phyloP scores from a whole-genome alignment of 1,284 basidiomycete species.

The Mycena citricolor region DNA sequence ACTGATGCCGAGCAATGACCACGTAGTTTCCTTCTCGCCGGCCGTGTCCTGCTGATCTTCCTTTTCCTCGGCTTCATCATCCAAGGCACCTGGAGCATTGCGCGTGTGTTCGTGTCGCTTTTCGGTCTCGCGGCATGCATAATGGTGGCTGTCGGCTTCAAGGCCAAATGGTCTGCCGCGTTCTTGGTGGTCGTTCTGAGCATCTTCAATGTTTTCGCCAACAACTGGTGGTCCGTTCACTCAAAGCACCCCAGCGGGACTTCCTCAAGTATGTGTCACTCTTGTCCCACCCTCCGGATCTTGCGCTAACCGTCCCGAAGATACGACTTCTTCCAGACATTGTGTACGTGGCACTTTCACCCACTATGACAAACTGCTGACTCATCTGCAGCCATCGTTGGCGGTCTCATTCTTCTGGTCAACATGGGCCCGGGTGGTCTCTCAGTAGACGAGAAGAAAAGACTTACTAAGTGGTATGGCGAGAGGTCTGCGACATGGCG shows the following conservation, averaged over 20 bases:
- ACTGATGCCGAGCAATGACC: no score
- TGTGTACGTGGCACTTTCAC: constrained; percentile 58
- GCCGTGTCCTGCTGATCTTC: constrained; percentile 97
- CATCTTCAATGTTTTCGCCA: constrained; percentile 96
- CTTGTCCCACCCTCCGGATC: constrained; percentile 41
- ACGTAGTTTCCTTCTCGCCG: constrained; percentile 90
- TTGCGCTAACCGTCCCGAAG: constrained; percentile 37
- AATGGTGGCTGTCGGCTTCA: constrained; percentile 99
- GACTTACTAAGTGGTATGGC: constrained; percentile 66
- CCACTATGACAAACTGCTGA: constrained; percentile 4
- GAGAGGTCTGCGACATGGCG: no score
- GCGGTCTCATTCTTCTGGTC: constrained; percentile 93
- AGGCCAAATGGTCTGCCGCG: constrained; percentile 98
- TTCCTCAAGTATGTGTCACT: constrained; percentile 95
- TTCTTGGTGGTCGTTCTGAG: constrained; percentile 94
- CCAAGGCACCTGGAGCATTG: constrained; percentile 88
- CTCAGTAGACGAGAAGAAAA: constrained; percentile 99
- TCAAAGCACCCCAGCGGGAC: constrained; percentile 92
- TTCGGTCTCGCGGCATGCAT: constrained; percentile 89
- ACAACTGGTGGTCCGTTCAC: constrained; percentile 99
- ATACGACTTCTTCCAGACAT: constrained; percentile 93
- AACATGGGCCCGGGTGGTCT: constrained; percentile 98
- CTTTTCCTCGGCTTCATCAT: constrained; percentile 98
- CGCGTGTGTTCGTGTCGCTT: constrained; percentile 83
- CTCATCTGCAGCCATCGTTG: constrained; percentile 78